Conservation (phyloP, 202 grass and related monocot species). For the Digitaria exilis region DNA sequence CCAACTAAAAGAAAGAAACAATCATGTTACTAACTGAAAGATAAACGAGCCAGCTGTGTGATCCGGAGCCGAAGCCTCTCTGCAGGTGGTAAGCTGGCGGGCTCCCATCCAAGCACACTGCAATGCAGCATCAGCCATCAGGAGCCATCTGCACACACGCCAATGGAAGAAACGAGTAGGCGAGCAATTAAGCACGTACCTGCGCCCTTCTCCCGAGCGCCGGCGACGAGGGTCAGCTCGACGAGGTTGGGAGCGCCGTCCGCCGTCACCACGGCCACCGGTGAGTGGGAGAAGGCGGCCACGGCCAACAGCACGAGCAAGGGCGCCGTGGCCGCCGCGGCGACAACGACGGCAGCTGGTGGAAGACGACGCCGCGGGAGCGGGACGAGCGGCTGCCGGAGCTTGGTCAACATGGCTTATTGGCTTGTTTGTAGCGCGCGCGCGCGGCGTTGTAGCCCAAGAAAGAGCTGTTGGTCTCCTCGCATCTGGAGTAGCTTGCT, state of each 20-base stretch:
- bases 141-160: not conserved
- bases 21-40: slow-evolving; percentile 56
- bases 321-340: not conserved
- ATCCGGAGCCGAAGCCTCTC: slow-evolving; percentile 61
- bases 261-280: not conserved
- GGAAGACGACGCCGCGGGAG: not conserved
- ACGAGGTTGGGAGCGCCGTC: slow-evolving; percentile 26
- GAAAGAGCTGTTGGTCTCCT: too few relatives aligned
- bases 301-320: not conserved
- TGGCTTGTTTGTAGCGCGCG: not conserved
- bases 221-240: slow-evolving; percentile 47
- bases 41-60: slow-evolving; percentile 56
- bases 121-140: not conserved
- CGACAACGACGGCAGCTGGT: not conserved
- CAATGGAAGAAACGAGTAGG: too few relatives aligned
- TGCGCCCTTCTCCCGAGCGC: slow-evolving; percentile 43
- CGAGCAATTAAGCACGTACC: not conserved
- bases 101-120: slow-evolving; percentile 88
- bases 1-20: not conserved
- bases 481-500: too few relatives aligned
- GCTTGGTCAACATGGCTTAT: not conserved
- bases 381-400: not conserved
- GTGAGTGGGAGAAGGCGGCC: not conserved
- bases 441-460: too few relatives aligned
- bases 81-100: slow-evolving; percentile 68